Evolutionary conservation across 2,329 filamentous ascomycete genomes (phyloP), one percentile per base, ranked within the genome.

Genomic region (Uncinocarpus reesii): DNA sequence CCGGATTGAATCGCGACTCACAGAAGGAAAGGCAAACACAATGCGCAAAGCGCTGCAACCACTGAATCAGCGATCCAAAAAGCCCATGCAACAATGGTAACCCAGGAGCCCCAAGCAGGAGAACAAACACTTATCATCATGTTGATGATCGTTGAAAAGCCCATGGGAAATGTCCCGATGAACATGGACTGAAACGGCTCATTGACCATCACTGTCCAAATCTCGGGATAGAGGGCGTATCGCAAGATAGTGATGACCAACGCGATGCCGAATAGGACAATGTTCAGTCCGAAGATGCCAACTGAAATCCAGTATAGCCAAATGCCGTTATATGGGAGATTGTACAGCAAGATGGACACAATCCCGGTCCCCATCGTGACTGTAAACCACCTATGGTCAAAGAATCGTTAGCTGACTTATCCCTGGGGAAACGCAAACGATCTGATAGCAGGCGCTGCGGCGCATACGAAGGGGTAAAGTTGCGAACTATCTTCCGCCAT

Each of bases 171-270:
- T 0, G 79, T 81, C 0, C 77, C 82, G 2, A 86, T 65, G 55
- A 86, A 86, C 46, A 86, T 69, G 1, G 77, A 80, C 57, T 86
- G 79, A 1, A 73, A 74, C 0, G 79, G 80, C 58, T 86, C 79
- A 1, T 69, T 65, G 29, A 86, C 73, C 81, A 86, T 83, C 13
- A 74, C 76, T 0, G 50, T 58, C 74, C 80, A 86, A 24, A 84
- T 79, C 50, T 76, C 71, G 0, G 81, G 82, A 56, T 83, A 86
- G 1, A 84, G 57, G 0, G 67, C 66, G 56, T 86, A 86, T 3
- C 83, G 73, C 2, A 81, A 59, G 1, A 77, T 48, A 1, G 76
- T 80, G 38, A 81, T 71, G 4, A 65, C 50, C 16, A 73, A 55
- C 1, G 59, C 61, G 1, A 62, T 35, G 6, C 24, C 20, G 38